These are phyloP conservation scores for Stygiomarasmius scandens DNA, from an alignment of 1,284 basidiomycete species.

Conservation along the genomic window DNA sequence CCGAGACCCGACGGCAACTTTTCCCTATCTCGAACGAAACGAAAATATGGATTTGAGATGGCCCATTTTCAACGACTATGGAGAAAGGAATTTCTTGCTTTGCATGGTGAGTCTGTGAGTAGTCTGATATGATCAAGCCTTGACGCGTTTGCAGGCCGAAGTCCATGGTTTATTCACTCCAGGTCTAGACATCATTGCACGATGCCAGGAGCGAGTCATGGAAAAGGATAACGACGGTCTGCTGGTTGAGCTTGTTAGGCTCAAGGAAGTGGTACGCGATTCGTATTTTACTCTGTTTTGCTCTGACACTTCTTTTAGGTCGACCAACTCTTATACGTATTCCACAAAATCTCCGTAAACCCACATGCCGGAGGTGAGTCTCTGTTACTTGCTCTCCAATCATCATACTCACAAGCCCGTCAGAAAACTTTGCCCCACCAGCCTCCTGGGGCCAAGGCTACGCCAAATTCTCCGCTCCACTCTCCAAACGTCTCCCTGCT, in stretches of 20 bases:
- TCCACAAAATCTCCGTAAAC: conserved; percentile 16
- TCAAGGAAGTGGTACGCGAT: conserved; percentile 12
- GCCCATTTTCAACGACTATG: conserved; percentile 16
- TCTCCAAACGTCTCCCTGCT: conserved; percentile 14
- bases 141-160: conserved; percentile 6
- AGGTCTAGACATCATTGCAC: conserved; percentile 15
- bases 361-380: conserved; percentile 11
- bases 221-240: conserved; percentile 14
- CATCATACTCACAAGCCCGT: not conserved
- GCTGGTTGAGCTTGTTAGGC: conserved; percentile 10
- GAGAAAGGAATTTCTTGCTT: conserved; percentile 15
- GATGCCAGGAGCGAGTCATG: conserved; percentile 16
- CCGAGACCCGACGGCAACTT: conserved; percentile 14
- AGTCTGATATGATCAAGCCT: not conserved
- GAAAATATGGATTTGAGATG: conserved; percentile 18
- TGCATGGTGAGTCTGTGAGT: conserved; percentile 10
- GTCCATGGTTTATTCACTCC: conserved; percentile 15
- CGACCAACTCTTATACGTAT: conserved; percentile 16
- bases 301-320: no score
- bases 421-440: conserved; percentile 7
- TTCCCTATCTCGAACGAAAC: conserved; percentile 10
- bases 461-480: conserved; percentile 15
- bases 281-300: not conserved
- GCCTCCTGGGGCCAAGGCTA: conserved; percentile 14
- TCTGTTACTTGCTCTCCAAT: not conserved